Base-by-base conservation (phyloP, 441 rosid genomes). In the Rhodomyrtus psidioides region DNA sequence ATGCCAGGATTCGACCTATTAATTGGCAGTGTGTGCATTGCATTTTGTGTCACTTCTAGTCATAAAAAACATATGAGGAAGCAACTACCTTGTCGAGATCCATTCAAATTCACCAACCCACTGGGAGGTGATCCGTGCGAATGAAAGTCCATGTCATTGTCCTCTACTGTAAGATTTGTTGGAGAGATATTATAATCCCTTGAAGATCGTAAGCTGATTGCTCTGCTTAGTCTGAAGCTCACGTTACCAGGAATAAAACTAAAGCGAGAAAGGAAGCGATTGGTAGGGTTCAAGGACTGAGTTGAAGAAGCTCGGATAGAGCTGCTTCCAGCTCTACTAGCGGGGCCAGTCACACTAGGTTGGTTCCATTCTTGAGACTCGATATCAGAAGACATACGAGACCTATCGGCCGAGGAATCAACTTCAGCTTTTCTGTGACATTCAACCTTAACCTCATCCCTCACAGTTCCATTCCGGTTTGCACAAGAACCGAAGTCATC, bases 201-300 rank as follows among this genome's bases (percentile, higher is more conserved):
- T 59, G 96, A 93, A 53, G 99, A 96, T 65, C 98, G 95, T 88
- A 95, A 88, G 88, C 98, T 95, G 81, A 91, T 86, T 70, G 97
- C 98, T 90, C 98, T 92, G 84, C 92, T 90, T 79, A 95, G 89
- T 82, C 98, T 92, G 88, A 95, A 94, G 91, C 98, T 94, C 86
- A 94, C 55, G 83, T 94, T 94, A 74, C 97, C 96, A 82, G 97
- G 98, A 89, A 91, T 30, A 90, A 94, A 94, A 86, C 93, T 97
- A 86, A 97, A 95, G 83, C 96, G 97, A 87, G 99, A 94, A 86
- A 94, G 94, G 82, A 92, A 92, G 58, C 96, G 91, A 88, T 90
- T 87, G 59, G 94, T 89, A 84, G 93, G 92, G 16, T 87, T 88
- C 74, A 89, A 87, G 24, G 91, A 84, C 81, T 84, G 91, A 84